Base-by-base conservation (phyloP, 2,329 filamentous ascomycete genomes). In the Talaromyces pinophilus region DNA sequence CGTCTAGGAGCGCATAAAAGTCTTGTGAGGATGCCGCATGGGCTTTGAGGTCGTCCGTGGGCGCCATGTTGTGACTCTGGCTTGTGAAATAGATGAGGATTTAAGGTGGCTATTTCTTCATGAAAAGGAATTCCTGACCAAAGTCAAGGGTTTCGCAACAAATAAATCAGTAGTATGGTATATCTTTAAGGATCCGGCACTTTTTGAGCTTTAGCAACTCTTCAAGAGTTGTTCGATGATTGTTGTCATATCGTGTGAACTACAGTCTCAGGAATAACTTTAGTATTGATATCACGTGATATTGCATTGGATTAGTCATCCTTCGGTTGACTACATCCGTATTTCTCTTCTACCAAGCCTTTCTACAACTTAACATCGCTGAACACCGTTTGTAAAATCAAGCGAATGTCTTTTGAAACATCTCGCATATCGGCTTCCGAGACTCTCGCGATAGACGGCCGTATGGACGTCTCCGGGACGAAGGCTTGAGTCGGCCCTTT, bases 1-100 rank as follows among this genome's bases (percentile, higher is more conserved):
- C 83, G 64, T 85, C 86, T 17, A 96, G 86, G 30, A 96, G 84
- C 30, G 86, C 87, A 81, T 95, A 97, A 69, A 94, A 90, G 78
- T 96, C 92, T 71, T 87, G 77, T 66, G 85, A 82, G n/a, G 84
- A 82, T 64, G 84, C 81, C 50, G 88, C 88, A 71, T 87, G 86
- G 68, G 87, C 85, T 75, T 84, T 79, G 50, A 82, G 77, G 68
- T 82, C 80, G 67, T 82, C 81, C 52, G 72, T 74, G 46, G 77
- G 72, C 66, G 76, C 73, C 71, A 77, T 80, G 65, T 67, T 70
- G 67, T 40, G 10, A 19, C 5, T 42, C 19, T 63, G 55, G 55
- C 55, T 25, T 35, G n/a, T 42, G 55, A 28, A 59, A 19, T 11
- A 33, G 10, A 25, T 1, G 22, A 10, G 8, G 11, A 55, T 15